These are phyloP conservation scores for Clarireedia monteithiana DNA, from an alignment of 2,329 filamentous ascomycete species.

Conservation along the genomic window DNA sequence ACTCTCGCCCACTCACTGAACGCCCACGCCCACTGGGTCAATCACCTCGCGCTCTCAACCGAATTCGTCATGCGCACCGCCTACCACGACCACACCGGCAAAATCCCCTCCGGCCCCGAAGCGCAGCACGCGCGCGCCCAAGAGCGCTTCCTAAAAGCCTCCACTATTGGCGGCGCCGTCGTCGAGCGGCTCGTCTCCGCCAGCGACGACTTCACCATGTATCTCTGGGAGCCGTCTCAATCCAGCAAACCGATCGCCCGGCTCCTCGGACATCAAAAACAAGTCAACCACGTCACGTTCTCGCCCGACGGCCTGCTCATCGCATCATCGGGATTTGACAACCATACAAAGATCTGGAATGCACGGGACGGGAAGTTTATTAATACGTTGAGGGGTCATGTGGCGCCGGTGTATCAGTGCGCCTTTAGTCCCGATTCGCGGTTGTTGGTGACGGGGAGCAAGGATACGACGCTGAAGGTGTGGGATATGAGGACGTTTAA, in stretches of 20 bases:
- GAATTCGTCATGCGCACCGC: constrained; percentile 82
- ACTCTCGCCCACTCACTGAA: constrained; percentile 72
- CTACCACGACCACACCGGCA: constrained; percentile 76
- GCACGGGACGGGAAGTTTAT: constrained; percentile 71
- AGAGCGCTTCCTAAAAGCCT: constrained; percentile 78
- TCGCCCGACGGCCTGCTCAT: constrained; percentile 84
- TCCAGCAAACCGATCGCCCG: constrained; percentile 80
- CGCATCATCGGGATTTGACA: constrained; percentile 86
- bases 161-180: constrained; percentile 65
- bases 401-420: constrained; percentile 85
- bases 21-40: constrained; percentile 89
- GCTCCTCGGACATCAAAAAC: constrained; percentile 90
- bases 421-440: constrained; percentile 88
- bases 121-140: constrained; percentile 69
- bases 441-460: constrained; percentile 78
- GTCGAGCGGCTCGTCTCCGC: constrained; percentile 83
- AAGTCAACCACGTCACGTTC: constrained; percentile 92
- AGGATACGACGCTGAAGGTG: constrained; percentile 85
- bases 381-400: constrained; percentile 80
- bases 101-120: constrained; percentile 59
- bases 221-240: constrained; percentile 78
- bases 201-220: constrained; percentile 94
- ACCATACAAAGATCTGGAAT: constrained; percentile 89
- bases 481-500: constrained; percentile 88
- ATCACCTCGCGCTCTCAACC: constrained; percentile 87